Evolutionary conservation across 768 basidiomycete species (phyloP), one percentile per base, ranked within the genome.

Genomic region (Mycena leptocephala): DNA sequence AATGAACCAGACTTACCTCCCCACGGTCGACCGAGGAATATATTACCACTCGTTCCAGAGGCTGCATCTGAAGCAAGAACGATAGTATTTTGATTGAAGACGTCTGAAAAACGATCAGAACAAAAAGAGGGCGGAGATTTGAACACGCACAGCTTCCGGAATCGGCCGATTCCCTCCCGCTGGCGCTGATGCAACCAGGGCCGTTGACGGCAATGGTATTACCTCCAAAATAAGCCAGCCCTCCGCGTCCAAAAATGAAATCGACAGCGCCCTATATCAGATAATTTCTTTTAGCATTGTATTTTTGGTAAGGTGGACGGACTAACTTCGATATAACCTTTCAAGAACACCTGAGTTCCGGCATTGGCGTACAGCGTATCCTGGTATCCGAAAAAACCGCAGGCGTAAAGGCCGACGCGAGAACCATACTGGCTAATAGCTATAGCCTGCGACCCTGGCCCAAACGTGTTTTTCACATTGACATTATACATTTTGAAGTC

Each of bases 11-110:
- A 56, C 26, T 39, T 72, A 88, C 87, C 82, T 80, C 81, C 82
- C 90, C 90, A 91, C 30, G 90, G 90, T 16, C 90, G 81, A 11
- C 90, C 90, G 4, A 91, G 83, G 78, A 82, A 90, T 13, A 85
- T 80, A 0, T 84, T 84, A 8, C 86, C 85, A 10, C 81, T 81
- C 7, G 85, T 85, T 22, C 81, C 82, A 7, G 87, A 85, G 2
- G 80, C 81, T 1, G 89, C 87, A 43, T 85, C 83, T 5, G 87
- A 80, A 8, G 87, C 88, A 13, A 87, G 84, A 32, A 89, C 79
- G 53, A 91, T 84, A 3, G 82, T 86, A 77, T 90, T 90, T 30
- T 83, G 73, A 68, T 90, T 85, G 77, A 89, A 87, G 0, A 90
- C 85, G 76, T 90, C 89, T 87, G 61, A 51, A 28, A 59, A 18